Base-by-base conservation (phyloP, 805 yeast genomes). In the Pichia ethanolica region DNA sequence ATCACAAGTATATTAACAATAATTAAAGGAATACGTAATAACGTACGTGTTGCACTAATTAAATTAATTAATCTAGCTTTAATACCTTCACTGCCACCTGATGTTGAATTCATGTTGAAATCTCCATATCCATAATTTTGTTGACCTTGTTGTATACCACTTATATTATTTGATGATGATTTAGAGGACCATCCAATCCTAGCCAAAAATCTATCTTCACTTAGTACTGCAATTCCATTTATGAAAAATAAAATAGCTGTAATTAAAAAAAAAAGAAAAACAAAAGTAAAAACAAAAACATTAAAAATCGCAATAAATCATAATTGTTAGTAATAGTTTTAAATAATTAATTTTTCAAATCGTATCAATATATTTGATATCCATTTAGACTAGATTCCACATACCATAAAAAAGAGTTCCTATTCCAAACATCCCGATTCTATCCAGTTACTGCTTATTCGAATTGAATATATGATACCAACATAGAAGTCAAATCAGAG, bases 201-300 rank as follows among this genome's bases (percentile, higher is more conserved):
- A 36, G 64, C 77, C 51, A 79, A 68, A 56, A 79, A 79, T 46
- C 85, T 60, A 59, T 79, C 85, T 56, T 79, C 85, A 50, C 82
- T 76, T 40, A 79, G 68, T 26, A 79, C 77, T 0, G 84, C 84
- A 14, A 79, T 69, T 0, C 81, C 81, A 56, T 79, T 79, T 37
- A 78, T 72, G 43, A 74, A 55, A 44, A 79, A 71, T n/a, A 79
- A 64, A 27, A 73, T 66, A 48, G 77, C 72, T 68, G 46, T n/a
- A 35, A 10, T 42, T 41, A 43, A 36, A 26, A 20, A 38, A 2
- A n/a, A n/a, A n/a, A n/a, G n/a, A n/a, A n/a, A n/a, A n/a, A n/a
- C n/a, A n/a, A n/a, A n/a, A n/a, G n/a, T n/a, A n/a, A n/a, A 20
- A 25, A 7, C 20, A 38, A 38, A 7, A 20, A 14, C 5, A 20